phyloP scores from a whole-genome alignment of 208 protist species.

The Entamoeba histolytica region DNA sequence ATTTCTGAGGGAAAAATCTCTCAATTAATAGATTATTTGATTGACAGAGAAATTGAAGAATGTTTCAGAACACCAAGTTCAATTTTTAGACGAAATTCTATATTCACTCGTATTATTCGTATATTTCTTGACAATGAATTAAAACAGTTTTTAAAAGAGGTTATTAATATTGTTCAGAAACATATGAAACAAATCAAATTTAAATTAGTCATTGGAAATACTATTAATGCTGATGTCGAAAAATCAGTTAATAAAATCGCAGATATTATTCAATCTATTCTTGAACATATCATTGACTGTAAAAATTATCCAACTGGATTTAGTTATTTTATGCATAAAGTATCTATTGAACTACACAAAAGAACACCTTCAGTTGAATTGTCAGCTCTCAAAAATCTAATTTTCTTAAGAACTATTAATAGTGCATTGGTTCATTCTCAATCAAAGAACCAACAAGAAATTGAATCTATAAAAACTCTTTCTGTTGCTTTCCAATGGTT shows the following conservation, averaged over 20 bases:
- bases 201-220: background rate
- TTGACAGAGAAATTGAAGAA: background rate
- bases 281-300: background rate
- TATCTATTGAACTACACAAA: background rate
- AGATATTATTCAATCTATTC: background rate
- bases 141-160: background rate
- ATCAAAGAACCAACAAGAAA: background rate
- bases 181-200: background rate
- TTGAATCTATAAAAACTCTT: background rate
- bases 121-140: background rate
- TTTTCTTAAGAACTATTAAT: background rate
- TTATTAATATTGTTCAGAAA: background rate
- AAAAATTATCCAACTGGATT: background rate
- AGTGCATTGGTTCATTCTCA: background rate
- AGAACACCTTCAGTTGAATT: background rate
- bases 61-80: background rate
- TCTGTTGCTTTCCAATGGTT: background rate
- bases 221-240: background rate
- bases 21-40: background rate
- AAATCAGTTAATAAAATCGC: background rate
- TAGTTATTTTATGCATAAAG: background rate
- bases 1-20: background rate
- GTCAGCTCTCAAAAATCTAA: background rate
- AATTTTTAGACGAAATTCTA: background rate
- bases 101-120: background rate